A percentile compares a stretch with the other conserved stretches of the same genome.
These are phyloP conservation scores for Ogataea angusta DNA, from an alignment of 805 yeast genomes.

Conservation along the genomic window DNA sequence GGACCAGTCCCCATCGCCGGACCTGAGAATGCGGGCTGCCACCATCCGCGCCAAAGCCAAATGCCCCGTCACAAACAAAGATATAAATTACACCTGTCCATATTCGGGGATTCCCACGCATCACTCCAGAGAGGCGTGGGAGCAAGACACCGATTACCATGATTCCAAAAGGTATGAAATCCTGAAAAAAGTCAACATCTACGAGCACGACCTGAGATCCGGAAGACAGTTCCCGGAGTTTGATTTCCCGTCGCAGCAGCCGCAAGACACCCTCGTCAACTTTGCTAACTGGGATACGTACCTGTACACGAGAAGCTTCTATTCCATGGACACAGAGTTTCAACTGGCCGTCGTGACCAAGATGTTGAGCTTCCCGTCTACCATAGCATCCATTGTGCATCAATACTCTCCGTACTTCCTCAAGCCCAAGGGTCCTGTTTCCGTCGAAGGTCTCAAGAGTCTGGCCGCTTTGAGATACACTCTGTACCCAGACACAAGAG, in stretches of 20 bases:
- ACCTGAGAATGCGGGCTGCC: slow-evolving; percentile 87
- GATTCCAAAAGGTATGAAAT: slow-evolving; percentile 60
- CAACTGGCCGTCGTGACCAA: slow-evolving; percentile 94
- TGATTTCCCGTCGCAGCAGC: slow-evolving; percentile 82
- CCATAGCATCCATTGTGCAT: slow-evolving; percentile 81
- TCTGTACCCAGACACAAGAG: slow-evolving; percentile 66
- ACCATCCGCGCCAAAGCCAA: slow-evolving; percentile 80
- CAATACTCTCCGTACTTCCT: slow-evolving; percentile 80
- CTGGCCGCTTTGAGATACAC: slow-evolving; percentile 91
- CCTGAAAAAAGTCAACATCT: slow-evolving; percentile 82
- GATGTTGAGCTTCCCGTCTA: slow-evolving; percentile 87
- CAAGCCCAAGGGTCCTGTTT: slow-evolving; percentile 81
- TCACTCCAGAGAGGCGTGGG: slow-evolving; percentile 87
- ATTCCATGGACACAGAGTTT: slow-evolving; percentile 95
- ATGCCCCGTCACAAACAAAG: slow-evolving; percentile 85
- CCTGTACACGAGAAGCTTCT: slow-evolving; percentile 87
- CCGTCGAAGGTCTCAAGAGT: slow-evolving; percentile 90
- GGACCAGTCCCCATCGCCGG: slow-evolving; percentile 91
- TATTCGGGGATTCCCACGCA: slow-evolving; percentile 96
- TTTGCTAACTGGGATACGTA: slow-evolving; percentile 88
- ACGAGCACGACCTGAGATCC: slow-evolving; percentile 91
- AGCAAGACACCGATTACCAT: slow-evolving; percentile 72
- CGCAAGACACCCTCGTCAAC: slow-evolving; percentile 70
- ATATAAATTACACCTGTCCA: slow-evolving; percentile 86
- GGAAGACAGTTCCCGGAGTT: slow-evolving; percentile 96